Conservation (phyloP, 2,329 filamentous ascomycete species). For the Aureobasidium leucospermi region DNA sequence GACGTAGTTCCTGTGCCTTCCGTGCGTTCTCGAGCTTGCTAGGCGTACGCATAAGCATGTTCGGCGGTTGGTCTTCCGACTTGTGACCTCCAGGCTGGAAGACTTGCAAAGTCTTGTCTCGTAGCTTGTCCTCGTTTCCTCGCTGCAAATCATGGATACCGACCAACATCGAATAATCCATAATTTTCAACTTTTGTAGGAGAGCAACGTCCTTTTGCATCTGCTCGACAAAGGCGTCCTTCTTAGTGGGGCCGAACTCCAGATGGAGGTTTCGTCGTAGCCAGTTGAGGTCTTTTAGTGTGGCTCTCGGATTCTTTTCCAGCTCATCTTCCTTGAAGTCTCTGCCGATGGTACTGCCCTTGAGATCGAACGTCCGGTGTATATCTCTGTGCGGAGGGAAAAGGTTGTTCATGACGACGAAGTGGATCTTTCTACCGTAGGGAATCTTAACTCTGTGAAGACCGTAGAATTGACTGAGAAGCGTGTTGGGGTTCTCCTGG, state of each 20-base stretch:
- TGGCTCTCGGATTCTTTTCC: constrained; percentile 82
- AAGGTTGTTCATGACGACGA: constrained; percentile 99
- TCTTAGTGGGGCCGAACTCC: constrained; percentile 84
- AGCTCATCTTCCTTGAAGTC: constrained; percentile 86
- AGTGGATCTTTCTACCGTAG: constrained; percentile 96
- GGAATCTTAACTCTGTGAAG: constrained; percentile 97
- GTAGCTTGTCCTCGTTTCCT: constrained; percentile 92
- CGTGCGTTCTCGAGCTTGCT: constrained; percentile 87
- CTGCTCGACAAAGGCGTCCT: constrained; percentile 79
- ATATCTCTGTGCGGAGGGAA: constrained; percentile 97
- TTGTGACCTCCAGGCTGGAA: constrained; percentile 77
- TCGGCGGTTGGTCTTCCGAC: constrained; percentile 33
- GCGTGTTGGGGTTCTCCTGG: constrained; percentile 85
- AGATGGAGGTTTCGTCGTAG: constrained; percentile 75
- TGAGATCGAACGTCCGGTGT: constrained; percentile 92
- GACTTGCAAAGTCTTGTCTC: constrained; percentile 81
- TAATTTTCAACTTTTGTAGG: constrained; percentile 83
- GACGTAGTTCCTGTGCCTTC: constrained; percentile 82
- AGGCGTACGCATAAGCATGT: constrained; percentile 75
- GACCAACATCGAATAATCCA: constrained; percentile 95
- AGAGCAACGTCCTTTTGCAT: constrained; percentile 80
- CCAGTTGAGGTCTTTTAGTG: constrained; percentile 96
- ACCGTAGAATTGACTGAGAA: constrained; percentile 96
- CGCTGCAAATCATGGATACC: constrained; percentile 86
- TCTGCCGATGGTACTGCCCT: constrained; percentile 89